Conservation (phyloP, 805 yeast species). For the Cyberlindnera mississippiensis region DNA sequence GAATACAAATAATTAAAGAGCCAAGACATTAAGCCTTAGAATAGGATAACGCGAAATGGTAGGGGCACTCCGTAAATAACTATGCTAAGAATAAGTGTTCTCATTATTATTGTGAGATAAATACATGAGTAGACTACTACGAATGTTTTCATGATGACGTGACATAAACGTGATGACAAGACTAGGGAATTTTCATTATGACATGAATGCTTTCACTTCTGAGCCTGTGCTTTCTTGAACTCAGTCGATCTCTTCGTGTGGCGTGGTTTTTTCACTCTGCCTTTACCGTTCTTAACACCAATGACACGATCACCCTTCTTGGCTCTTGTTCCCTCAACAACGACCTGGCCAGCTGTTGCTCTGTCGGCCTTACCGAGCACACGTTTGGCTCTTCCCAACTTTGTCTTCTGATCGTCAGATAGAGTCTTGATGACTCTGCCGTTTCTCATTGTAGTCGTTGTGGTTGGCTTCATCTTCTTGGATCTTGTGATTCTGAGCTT, state of each 20-base stretch:
- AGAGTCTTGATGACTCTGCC: constrained; percentile 33
- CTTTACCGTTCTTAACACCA: constrained; percentile 57
- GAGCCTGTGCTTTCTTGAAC: constrained; percentile 30
- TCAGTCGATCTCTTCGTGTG: constrained; percentile 43
- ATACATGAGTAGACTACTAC: too few relatives aligned
- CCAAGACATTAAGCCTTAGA: too few relatives aligned
- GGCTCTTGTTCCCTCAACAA: constrained; percentile 74
- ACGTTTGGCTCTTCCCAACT: constrained; percentile 73
- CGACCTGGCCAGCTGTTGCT: constrained; percentile 54
- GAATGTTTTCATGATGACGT: too few relatives aligned
- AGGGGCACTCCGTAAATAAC: too few relatives aligned
- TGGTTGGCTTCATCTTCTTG: constrained; percentile 33
- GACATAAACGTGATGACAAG: too few relatives aligned
- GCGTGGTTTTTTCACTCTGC: constrained; percentile 44
- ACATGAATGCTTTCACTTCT: neutral
- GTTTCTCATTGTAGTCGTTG: constrained; percentile 9
- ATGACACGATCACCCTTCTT: constrained; percentile 56
- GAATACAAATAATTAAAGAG: too few relatives aligned
- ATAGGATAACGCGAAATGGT: too few relatives aligned
- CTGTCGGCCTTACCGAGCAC: constrained; percentile 79
- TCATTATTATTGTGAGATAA: too few relatives aligned
- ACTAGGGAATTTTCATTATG: too few relatives aligned
- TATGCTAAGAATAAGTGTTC: too few relatives aligned
- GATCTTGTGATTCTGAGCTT: constrained; percentile 76
- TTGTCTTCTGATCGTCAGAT: constrained; percentile 67